These are phyloP conservation scores for Grosmannia serpens DNA, from an alignment of 2,329 filamentous ascomycete genomes.

Conservation along the genomic window DNA sequence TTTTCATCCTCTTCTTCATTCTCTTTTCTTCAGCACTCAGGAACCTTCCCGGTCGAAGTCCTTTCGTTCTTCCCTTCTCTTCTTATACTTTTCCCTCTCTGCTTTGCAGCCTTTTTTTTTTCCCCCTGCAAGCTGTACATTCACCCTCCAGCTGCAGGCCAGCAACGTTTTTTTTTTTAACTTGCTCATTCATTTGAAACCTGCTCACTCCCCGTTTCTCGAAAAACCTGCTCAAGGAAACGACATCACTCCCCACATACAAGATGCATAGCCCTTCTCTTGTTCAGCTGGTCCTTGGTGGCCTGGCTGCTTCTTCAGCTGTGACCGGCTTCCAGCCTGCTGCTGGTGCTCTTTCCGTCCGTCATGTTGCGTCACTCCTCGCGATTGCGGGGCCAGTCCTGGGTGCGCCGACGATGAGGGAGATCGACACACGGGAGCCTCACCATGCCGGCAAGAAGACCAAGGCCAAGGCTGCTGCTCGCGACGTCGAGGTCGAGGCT, in stretches of 20 bases:
- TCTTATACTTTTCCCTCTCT: not conserved
- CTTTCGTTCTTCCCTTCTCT: conserved; percentile 1
- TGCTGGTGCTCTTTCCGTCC: conserved; percentile 12
- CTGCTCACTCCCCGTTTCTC: not conserved
- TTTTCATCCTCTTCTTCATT: not conserved
- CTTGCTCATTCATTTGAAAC: conserved; percentile 4
- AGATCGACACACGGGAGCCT: conserved; percentile 5
- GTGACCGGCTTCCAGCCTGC: conserved; percentile 18
- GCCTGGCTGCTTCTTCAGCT: conserved; percentile 20
- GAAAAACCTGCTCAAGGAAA: conserved; percentile 6
- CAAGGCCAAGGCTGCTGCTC: conserved; percentile 8
- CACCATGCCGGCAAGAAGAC: conserved; percentile 8
- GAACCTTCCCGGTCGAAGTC: not conserved
- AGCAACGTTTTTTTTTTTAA: conserved; percentile 10
- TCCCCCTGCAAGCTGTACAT: conserved; percentile 6
- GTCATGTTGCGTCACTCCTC: conserved; percentile 16
- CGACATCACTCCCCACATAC: not conserved
- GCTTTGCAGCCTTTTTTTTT: not conserved
- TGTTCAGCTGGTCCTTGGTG: conserved; percentile 18
- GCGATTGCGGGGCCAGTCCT: conserved; percentile 17
- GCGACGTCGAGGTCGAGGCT: conserved; percentile 7
- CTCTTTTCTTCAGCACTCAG: not conserved
- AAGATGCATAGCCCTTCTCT: conserved; percentile 21
- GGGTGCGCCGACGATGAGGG: conserved; percentile 10
- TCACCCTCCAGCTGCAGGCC: conserved; percentile 17